Evolutionary conservation across 2,329 filamentous ascomycete genomes (phyloP).

Genomic region (Fusarium fujikuroi): DNA sequence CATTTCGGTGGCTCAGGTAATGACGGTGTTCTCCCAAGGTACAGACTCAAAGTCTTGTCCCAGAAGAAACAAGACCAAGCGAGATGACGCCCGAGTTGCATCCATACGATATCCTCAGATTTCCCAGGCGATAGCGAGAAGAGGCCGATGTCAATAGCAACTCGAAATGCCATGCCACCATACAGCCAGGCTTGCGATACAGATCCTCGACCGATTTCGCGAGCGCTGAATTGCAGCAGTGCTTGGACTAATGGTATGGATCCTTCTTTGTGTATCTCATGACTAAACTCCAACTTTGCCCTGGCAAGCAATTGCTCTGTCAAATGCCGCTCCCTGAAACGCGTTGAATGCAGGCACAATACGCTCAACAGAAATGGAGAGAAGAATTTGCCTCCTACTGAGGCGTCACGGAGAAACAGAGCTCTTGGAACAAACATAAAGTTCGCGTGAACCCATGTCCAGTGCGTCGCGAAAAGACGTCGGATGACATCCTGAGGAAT

Average conservation of each 20-base stretch:
- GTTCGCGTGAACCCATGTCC: neutral
- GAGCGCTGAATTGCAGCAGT: neutral
- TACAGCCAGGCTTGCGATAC: neutral
- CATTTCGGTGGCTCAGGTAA: neutral
- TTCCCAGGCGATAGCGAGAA: neutral
- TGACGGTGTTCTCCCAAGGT: neutral
- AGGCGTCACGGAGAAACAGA: neutral
- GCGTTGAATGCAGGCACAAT: neutral
- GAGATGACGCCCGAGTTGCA: neutral
- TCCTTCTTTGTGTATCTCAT: neutral
- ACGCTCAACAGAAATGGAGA: neutral
- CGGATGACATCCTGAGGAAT: neutral
- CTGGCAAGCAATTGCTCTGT: neutral
- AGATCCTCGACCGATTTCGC: neutral
- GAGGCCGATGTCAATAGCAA: neutral
- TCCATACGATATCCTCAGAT: neutral
- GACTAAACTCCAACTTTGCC: neutral
- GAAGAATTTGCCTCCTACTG: neutral
- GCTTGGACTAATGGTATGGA: neutral
- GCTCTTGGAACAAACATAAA: conserved; percentile 1
- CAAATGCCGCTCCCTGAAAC: neutral
- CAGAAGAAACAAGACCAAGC: conserved; percentile 1
- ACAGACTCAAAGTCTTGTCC: neutral
- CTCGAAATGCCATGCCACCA: neutral
- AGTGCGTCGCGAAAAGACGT: neutral